Conservation (phyloP, 2,329 filamentous ascomycete species). For the Cytospora paraplurivora region DNA sequence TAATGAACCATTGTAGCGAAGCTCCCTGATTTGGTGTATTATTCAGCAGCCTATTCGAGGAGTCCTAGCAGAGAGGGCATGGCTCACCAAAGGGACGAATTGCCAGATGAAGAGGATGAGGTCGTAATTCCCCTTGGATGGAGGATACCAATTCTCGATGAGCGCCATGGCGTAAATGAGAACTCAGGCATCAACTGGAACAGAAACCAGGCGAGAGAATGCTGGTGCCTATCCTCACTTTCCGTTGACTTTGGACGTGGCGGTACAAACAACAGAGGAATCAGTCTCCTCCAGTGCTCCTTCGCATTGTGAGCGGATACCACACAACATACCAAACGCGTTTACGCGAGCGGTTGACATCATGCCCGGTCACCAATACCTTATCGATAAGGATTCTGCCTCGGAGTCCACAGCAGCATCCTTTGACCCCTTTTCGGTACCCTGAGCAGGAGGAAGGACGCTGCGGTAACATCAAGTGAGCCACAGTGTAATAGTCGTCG, state of each 20-base stretch:
- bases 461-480: not conserved
- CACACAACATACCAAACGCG: too few relatives aligned
- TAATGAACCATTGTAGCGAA: conserved; percentile 71
- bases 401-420: not conserved
- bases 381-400: conserved; percentile 14
- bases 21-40: conserved; percentile 41
- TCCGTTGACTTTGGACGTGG: not conserved
- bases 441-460: not conserved
- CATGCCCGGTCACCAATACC: not conserved
- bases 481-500: not conserved
- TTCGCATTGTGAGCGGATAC: not conserved
- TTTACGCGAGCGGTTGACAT: conserved; percentile 13
- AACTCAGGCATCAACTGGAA: not conserved
- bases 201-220: not conserved
- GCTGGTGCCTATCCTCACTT: not conserved
- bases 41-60: conserved; percentile 11
- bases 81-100: conserved; percentile 55
- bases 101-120: conserved; percentile 55
- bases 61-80: conserved; percentile 14
- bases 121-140: conserved; percentile 60
- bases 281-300: not conserved
- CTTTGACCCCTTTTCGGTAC: not conserved
- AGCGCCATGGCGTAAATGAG: conserved; percentile 45
- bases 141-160: conserved; percentile 58
- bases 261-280: not conserved